Evolutionary conservation across 345 rosid species (phyloP).

Genomic region (Gossypium sturtianum): DNA sequence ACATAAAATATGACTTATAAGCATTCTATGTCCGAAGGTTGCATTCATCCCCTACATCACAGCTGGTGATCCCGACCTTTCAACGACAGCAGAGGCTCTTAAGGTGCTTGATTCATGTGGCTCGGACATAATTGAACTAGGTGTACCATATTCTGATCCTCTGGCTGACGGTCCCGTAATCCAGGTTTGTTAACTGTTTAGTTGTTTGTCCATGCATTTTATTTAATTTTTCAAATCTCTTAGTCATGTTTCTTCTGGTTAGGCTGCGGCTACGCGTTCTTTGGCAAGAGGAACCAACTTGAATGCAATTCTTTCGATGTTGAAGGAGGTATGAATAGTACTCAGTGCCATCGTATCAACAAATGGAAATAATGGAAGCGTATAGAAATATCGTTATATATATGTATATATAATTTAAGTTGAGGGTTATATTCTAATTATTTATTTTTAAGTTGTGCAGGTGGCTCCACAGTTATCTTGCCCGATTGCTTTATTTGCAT

Average conservation of each 20-base stretch:
- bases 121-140: slow-evolving; percentile 76
- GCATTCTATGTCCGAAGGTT: slow-evolving; percentile 38
- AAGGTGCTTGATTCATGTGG: slow-evolving; percentile 77
- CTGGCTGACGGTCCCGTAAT: slow-evolving; percentile 91
- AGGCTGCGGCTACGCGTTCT: slow-evolving; percentile 95
- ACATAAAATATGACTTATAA: neutral
- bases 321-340: slow-evolving; percentile 57
- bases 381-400: too few species aligned
- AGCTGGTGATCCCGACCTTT: slow-evolving; percentile 42
- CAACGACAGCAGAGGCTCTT: slow-evolving; percentile 80
- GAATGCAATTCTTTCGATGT: slow-evolving; percentile 55
- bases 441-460: slow-evolving; percentile 26
- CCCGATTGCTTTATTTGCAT: slow-evolving; percentile 76
- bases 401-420: neutral
- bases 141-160: slow-evolving; percentile 91
- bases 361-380: neutral
- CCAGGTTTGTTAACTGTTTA: slow-evolving; percentile 46
- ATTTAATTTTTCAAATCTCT: neutral
- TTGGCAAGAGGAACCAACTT: slow-evolving; percentile 74
- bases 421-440: neutral
- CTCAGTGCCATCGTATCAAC: neutral
- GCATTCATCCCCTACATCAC: slow-evolving; percentile 4
- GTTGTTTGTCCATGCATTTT: neutral
- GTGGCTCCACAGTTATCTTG: slow-evolving; percentile 74
- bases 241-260: slow-evolving; percentile 13